Conservation (phyloP, 345 rosid genomes). For the Populus pruinosa region DNA sequence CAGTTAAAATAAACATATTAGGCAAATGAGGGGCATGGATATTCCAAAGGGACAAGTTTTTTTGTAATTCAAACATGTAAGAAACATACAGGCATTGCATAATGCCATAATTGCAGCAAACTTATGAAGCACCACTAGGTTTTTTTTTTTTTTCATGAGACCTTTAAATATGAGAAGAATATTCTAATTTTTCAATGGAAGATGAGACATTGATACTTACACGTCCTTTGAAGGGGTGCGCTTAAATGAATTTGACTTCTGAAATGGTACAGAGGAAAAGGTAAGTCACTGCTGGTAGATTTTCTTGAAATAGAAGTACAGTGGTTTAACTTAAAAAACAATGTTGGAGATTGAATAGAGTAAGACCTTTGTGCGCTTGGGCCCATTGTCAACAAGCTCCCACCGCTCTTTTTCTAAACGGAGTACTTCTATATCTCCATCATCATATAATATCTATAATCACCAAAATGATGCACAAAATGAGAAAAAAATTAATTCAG, state of each 20-base stretch:
- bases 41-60: not conserved
- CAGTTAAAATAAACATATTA: not conserved
- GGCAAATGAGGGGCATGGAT: too few relatives aligned
- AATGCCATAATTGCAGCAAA: not conserved
- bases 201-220: slow-evolving; percentile 36
- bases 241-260: slow-evolving; percentile 56
- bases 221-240: slow-evolving; percentile 37
- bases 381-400: slow-evolving; percentile 66
- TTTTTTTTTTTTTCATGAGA: not conserved
- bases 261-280: slow-evolving; percentile 27
- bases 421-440: slow-evolving; percentile 94
- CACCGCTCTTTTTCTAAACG: slow-evolving; percentile 81
- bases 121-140: not conserved
- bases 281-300: slow-evolving; percentile 6
- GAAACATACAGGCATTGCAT: slow-evolving; percentile 2
- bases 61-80: not conserved
- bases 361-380: slow-evolving; percentile 59
- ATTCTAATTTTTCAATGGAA: not conserved
- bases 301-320: not conserved
- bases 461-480: not conserved
- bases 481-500: not conserved
- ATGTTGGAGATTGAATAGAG: slow-evolving; percentile 6
- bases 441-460: slow-evolving; percentile 73
- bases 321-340: slow-evolving; percentile 11
- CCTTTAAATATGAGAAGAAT: not conserved